Conservation (phyloP, 2,329 filamentous ascomycete species). For the Alternaria atra region DNA sequence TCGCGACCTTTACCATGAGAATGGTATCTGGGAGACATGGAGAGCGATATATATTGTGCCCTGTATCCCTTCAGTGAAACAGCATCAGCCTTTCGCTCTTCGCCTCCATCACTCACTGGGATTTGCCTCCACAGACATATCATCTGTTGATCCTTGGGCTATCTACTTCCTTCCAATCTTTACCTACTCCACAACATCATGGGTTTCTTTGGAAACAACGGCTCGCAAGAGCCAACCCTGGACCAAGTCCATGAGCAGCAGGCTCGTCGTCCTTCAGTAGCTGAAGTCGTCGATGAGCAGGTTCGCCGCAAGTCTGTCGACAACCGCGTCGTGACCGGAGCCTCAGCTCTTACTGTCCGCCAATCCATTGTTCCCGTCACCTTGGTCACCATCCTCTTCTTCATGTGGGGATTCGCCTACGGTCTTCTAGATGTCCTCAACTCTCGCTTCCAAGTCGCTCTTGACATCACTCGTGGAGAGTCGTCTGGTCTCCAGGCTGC, state of each 20-base stretch:
- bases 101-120: conserved; percentile 23
- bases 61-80: conserved; percentile 15
- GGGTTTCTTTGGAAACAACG: conserved; percentile 37
- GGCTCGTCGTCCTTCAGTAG: conserved; percentile 46
- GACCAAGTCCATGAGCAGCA: conserved; percentile 50
- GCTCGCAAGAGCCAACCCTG: conserved; percentile 45
- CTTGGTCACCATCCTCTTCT: conserved; percentile 60
- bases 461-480: conserved; percentile 60
- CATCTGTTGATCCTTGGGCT: conserved; percentile 7
- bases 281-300: conserved; percentile 45
- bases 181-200: conserved; percentile 23
- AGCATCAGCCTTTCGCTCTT: conserved; percentile 32
- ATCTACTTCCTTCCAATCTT: neutral
- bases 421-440: conserved; percentile 58
- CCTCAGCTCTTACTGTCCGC: conserved; percentile 53
- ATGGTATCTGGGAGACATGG: conserved; percentile 8
- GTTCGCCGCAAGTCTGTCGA: conserved; percentile 46
- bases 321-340: conserved; percentile 48
- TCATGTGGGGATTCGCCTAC: conserved; percentile 62
- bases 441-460: conserved; percentile 54
- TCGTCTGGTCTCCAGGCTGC: conserved; percentile 70
- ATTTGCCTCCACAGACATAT: conserved; percentile 10
- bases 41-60: conserved; percentile 31
- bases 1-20: conserved; percentile 20
- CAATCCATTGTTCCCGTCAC: conserved; percentile 60